Base-by-base conservation (phyloP, 768 basidiomycete species). In the Psilocybe tampanensis region DNA sequence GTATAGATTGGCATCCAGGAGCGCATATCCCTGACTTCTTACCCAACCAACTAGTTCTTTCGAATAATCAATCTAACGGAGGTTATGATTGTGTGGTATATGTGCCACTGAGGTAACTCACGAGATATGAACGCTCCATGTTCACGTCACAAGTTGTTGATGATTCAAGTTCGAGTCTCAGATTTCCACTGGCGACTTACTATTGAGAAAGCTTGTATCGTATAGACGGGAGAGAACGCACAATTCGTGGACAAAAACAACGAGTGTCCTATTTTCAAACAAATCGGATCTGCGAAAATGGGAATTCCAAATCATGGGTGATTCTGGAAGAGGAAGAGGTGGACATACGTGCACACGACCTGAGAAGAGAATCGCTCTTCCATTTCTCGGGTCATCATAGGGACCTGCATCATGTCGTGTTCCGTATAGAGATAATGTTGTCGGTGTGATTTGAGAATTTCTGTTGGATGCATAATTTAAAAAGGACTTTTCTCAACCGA, bases 221-320 rank as follows among this genome's bases (percentile, higher is more conserved):
- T 49, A 49, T n/a, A 12, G 8, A 8, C n/a, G 17, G 49, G 15
- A 41, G 51, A 33, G 15, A 29, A 73, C 92, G 69, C 69, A 96
- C 96, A 98, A 94, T 76, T 98, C 95, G 73, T 99, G 97, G 5
- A 91, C 85, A 66, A 98, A 92, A 41, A 98, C 73, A 24, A 98
- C 84, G 22, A 98, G 66, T 0, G 89, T 92, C 26, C 84, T 74
- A 53, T 89, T 88, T 23, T 87, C 80, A 65, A 92, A 88, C 29
- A 98, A 76, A 70, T 95, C 90, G 44, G 79, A 73, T 29, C 95
- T 97, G 6, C 36, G 8, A 34, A n/a, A 29, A 29, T 47, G 13
- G 19, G 9, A n/a, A 17, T 32, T 36, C 58, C 15, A 51, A 51
- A 47, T 52, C 32, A 54, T 34, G 44, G 36, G 56, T 49, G n/a